Conservation (phyloP, 139 green algal species). For the Deuterostichococcus epilithicus region DNA sequence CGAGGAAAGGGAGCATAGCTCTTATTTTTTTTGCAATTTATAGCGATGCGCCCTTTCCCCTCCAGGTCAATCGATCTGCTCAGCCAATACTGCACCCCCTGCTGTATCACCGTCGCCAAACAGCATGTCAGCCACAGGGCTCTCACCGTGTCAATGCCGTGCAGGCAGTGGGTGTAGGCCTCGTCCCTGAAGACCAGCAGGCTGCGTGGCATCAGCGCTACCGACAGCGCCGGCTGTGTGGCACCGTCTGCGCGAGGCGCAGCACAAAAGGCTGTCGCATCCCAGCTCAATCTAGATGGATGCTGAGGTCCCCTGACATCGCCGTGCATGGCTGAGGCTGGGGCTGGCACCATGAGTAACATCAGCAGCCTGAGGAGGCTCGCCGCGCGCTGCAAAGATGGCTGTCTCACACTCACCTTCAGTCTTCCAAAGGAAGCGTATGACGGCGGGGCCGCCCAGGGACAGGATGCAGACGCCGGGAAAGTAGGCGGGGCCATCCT, state of each 20-base stretch:
- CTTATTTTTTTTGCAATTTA: not conserved
- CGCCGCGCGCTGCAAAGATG: not conserved
- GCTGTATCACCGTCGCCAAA: slow-evolving; percentile 40
- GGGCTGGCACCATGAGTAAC: not conserved
- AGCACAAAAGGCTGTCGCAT: too few species aligned
- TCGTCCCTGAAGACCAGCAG: slow-evolving; percentile 54
- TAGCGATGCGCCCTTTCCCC: not conserved
- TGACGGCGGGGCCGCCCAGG: slow-evolving; percentile 46
- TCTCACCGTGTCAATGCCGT: slow-evolving; percentile 55
- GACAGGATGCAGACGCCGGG: slow-evolving; percentile 58
- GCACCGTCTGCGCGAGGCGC: not conserved
- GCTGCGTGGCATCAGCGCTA: slow-evolving; percentile 51
- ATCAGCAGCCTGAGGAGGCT: not conserved
- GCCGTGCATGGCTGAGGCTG: not conserved
- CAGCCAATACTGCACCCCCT: slow-evolving; percentile 30
- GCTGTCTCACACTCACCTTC: slow-evolving; percentile 4
- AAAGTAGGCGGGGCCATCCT: slow-evolving; percentile 61
- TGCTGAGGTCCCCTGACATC: not conserved
- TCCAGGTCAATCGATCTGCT: not conserved
- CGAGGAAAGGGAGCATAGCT: not conserved
- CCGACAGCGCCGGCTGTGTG: slow-evolving; percentile 16
- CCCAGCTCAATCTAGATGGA: not conserved
- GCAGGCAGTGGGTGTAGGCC: slow-evolving; percentile 50
- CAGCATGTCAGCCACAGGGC: slow-evolving; percentile 30
- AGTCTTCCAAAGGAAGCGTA: slow-evolving; percentile 54